Conservation (phyloP, 352 stramenopile genomes). For the Stephanocyclus meneghinianus region DNA sequence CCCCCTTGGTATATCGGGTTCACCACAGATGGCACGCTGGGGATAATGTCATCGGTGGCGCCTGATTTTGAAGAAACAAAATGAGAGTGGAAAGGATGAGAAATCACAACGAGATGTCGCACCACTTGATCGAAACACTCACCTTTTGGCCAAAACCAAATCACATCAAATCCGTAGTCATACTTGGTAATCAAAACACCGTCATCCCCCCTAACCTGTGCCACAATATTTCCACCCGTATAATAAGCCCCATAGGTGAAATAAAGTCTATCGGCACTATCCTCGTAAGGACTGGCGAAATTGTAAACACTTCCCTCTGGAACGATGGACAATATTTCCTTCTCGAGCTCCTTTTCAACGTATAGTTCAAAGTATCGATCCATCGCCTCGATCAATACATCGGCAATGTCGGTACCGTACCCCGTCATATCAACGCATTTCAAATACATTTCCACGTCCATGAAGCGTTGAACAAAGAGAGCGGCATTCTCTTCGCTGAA, state of each 20-base stretch:
- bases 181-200: slow-evolving; percentile 48
- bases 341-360: slow-evolving; percentile 20
- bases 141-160: slow-evolving; percentile 48
- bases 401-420: slow-evolving; percentile 31
- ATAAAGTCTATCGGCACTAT: slow-evolving; percentile 9
- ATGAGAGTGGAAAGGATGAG: not conserved
- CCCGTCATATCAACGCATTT: slow-evolving; percentile 24
- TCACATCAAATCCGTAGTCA: slow-evolving; percentile 51
- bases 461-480: slow-evolving; percentile 17
- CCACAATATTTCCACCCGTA: slow-evolving; percentile 31
- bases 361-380: slow-evolving; percentile 48
- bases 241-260: slow-evolving; percentile 26
- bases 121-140: slow-evolving; percentile 3
- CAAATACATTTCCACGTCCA: slow-evolving; percentile 19
- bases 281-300: slow-evolving; percentile 16
- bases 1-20: slow-evolving; percentile 14
- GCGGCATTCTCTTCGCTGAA: slow-evolving; percentile 20
- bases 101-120: not conserved
- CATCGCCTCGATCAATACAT: slow-evolving; percentile 46
- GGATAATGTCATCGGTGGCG: slow-evolving; percentile 28
- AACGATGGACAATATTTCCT: slow-evolving; percentile 12
- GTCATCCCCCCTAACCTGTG: slow-evolving; percentile 36
- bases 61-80: not conserved
- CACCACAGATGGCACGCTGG: slow-evolving; percentile 13
- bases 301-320: slow-evolving; percentile 21